phyloP scores from a whole-genome alignment of 768 basidiomycete species.

The Tremella fuciformis region DNA sequence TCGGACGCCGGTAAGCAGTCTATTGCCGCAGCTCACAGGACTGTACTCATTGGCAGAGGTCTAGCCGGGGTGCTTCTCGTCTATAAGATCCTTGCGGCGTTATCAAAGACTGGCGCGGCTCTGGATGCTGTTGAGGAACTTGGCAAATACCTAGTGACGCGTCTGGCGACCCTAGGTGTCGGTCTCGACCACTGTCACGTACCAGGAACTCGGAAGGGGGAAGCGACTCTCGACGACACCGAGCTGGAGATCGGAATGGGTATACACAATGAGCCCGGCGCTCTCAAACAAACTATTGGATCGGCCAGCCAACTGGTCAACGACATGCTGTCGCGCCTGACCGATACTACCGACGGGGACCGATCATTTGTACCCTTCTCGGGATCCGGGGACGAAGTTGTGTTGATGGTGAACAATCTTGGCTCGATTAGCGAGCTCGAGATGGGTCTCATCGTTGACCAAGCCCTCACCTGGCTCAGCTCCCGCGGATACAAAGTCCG shows the following conservation, averaged over 20 bases:
- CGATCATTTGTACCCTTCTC: slow-evolving; percentile 54
- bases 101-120: slow-evolving; percentile 48
- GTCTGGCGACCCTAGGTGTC: slow-evolving; percentile 53
- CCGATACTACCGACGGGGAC: slow-evolving; percentile 51
- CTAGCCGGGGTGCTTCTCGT: slow-evolving; percentile 54
- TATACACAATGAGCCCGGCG: slow-evolving; percentile 56
- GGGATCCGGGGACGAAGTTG: slow-evolving; percentile 62
- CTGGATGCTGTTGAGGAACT: slow-evolving; percentile 51
- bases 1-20: slow-evolving; percentile 51
- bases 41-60: slow-evolving; percentile 29
- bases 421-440: slow-evolving; percentile 51
- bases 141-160: slow-evolving; percentile 41
- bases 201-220: slow-evolving; percentile 51
- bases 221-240: slow-evolving; percentile 48
- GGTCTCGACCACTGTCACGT: slow-evolving; percentile 55
- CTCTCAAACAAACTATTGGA: slow-evolving; percentile 46
- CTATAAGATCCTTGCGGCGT: slow-evolving; percentile 54
- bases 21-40: not conserved
- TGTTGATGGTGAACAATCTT: slow-evolving; percentile 55
- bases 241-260: slow-evolving; percentile 54
- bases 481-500: slow-evolving; percentile 57
- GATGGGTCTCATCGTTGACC: slow-evolving; percentile 44
- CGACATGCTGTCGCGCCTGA: slow-evolving; percentile 50
- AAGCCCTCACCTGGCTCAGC: slow-evolving; percentile 35
- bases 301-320: slow-evolving; percentile 47